Percentiles rank a stretch among this genome's conserved stretches.
Conservation (phyloP, 208 protist genomes). For the Naegleria fowleri region DNA sequence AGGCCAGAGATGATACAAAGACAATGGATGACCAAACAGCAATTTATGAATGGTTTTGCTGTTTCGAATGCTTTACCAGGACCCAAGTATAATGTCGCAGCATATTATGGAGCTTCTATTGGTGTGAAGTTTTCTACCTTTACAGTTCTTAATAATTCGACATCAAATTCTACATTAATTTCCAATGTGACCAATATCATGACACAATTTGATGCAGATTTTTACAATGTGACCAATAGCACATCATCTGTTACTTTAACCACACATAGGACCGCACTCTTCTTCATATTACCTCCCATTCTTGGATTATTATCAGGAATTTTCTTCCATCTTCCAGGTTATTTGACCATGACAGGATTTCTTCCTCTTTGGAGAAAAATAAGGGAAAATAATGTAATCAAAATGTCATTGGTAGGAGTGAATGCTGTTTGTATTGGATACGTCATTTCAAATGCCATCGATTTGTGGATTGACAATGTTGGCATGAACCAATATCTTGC, state of each 20-base stretch:
- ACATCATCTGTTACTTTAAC: background rate
- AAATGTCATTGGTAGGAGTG: background rate
- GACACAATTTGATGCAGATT: too few relatives aligned
- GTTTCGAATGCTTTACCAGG: background rate
- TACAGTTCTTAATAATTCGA: background rate
- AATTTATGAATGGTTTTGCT: background rate
- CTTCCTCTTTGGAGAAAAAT: background rate
- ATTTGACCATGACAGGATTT: background rate
- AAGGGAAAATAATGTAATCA: background rate
- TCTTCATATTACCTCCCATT: background rate
- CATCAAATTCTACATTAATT: background rate
- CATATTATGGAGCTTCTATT: background rate
- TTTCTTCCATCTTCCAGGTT: background rate
- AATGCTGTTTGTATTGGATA: conserved; percentile 5
- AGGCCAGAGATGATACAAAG: background rate
- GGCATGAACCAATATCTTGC: background rate
- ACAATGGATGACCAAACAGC: background rate
- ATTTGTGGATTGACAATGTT: background rate
- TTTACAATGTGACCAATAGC: too few relatives aligned
- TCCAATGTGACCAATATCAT: background rate
- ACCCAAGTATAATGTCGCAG: background rate
- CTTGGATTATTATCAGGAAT: background rate
- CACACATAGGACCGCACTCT: background rate
- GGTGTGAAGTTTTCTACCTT: background rate
- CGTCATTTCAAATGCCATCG: background rate